Base-by-base conservation (phyloP, 2,329 filamentous ascomycete species). In the Knufia petricola region DNA sequence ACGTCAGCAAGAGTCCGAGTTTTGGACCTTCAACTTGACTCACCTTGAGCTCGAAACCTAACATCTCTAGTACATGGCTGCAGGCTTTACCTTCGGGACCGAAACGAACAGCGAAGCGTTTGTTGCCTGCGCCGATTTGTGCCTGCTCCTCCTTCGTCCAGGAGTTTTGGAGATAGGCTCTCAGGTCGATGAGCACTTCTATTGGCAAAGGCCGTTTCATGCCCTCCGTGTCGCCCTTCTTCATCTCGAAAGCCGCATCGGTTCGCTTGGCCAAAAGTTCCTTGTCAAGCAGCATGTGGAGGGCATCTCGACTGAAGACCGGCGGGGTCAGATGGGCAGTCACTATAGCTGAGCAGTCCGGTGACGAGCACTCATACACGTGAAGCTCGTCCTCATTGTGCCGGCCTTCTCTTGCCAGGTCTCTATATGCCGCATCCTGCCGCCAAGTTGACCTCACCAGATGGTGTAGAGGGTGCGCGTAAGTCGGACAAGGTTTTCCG, bases 41-140 rank as follows among this genome's bases (percentile, higher is more conserved):
- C 57, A 73, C 72, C 53, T 68, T 65, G 30, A 60, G 65, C 21
- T 59, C 66, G 58, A 85, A 85, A 1, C 76, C 79, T 28, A 84
- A 60, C 39, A 71, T 74, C 48, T 73, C 66, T 15, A 85, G 65
- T 23, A 85, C 60, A 9, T 70, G 66, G 54, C 72, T 69, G 60
- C 80, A 85, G 42, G 68, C 62, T 32, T 49, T 56, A 30, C 69
- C 69, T 37, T 82, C 78, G 36, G 73, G 66, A 8, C 78, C 81
- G 61, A 84, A 82, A 1, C 75, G 75, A 52, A 78, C 70, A 57
- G 78, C 69, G 55, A 83, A 85, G 49, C 76, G 75, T 60, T 81
- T 80, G 59, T 85, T 85, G 13, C 66, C 3, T 75, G 74, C 55
- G 85, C 80, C 38, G 69, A 63, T 54, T 73, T 70, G 23, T 36